Percentiles rank a stretch among this genome's conserved stretches.
Evolutionary conservation across 2,329 filamentous ascomycete species (phyloP).

Genomic region (Penicillium psychrosexuale): DNA sequence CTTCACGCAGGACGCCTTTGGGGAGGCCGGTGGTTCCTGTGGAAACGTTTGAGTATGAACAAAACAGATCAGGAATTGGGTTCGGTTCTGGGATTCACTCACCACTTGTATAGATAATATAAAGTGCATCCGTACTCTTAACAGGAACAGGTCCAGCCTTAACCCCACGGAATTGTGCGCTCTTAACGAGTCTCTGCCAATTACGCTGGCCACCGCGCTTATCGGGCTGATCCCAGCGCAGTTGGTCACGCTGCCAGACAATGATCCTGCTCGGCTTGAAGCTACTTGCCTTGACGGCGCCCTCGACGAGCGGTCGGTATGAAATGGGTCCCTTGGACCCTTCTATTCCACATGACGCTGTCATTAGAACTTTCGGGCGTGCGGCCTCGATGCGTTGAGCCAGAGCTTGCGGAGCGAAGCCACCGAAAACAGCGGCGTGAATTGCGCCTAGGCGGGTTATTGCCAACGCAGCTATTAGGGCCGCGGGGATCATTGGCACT

Average conservation of each 20-base stretch:
- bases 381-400: constrained; percentile 87
- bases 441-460: constrained; percentile 78
- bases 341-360: constrained; percentile 89
- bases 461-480: constrained; percentile 81
- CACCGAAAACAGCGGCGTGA: constrained; percentile 89
- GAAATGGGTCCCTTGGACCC: constrained; percentile 73
- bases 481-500: constrained; percentile 95
- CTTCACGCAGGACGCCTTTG: constrained; percentile 79
- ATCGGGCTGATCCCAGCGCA: constrained; percentile 68
- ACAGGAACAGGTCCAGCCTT: constrained; percentile 74
- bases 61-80: too few species aligned
- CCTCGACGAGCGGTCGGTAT: constrained; percentile 75
- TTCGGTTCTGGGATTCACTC: background rate
- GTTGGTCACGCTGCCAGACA: constrained; percentile 78
- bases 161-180: constrained; percentile 63
- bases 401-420: constrained; percentile 76
- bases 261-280: constrained; percentile 72
- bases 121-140: constrained; percentile 73
- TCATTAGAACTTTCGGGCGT: constrained; percentile 71
- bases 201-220: constrained; percentile 67
- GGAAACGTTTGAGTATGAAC: background rate
- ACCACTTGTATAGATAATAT: constrained; percentile 83
- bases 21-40: constrained; percentile 73
- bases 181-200: constrained; percentile 75
- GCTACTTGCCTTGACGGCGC: constrained; percentile 63